Evolutionary conservation across 2,329 filamentous ascomycete species (phyloP).

Genomic region (Didymella pomorum): DNA sequence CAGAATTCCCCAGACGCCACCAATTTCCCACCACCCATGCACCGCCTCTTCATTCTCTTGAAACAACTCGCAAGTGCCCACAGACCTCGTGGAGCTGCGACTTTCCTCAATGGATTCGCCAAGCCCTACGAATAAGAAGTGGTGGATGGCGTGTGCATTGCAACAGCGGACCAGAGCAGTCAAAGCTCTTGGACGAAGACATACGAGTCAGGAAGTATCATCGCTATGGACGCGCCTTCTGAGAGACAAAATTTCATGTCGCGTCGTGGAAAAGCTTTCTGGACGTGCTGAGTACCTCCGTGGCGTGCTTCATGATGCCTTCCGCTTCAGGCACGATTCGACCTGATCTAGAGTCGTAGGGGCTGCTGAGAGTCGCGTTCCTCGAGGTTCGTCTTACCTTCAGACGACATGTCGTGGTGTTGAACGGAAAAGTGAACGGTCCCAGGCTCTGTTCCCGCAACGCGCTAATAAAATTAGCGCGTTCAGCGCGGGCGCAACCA

Average conservation of each 20-base stretch:
- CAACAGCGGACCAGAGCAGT: background rate
- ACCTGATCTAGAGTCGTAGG: too few species aligned
- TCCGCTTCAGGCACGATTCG: too few species aligned
- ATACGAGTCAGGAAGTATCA: background rate
- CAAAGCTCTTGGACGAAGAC: background rate
- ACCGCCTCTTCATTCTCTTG: background rate
- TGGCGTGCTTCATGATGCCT: background rate
- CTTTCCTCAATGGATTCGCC: background rate
- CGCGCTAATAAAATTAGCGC: too few species aligned
- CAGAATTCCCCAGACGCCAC: conserved; percentile 20
- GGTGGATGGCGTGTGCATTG: background rate
- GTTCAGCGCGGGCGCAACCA: too few species aligned
- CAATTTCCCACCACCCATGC: conserved; percentile 15
- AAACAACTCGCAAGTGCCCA: conserved; percentile 1
- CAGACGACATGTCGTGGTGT: too few species aligned
- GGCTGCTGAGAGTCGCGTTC: too few species aligned
- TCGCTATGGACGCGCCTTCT: background rate
- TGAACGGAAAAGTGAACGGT: too few species aligned
- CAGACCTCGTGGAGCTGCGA: background rate
- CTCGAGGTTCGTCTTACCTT: too few species aligned
- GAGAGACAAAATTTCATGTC: background rate
- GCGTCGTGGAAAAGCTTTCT: background rate
- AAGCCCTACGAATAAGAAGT: background rate
- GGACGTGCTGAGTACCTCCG: background rate
- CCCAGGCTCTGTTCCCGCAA: too few species aligned